Evolutionary conservation across 2,329 filamentous ascomycete species (phyloP).

Genomic region (Fusarium siculi): DNA sequence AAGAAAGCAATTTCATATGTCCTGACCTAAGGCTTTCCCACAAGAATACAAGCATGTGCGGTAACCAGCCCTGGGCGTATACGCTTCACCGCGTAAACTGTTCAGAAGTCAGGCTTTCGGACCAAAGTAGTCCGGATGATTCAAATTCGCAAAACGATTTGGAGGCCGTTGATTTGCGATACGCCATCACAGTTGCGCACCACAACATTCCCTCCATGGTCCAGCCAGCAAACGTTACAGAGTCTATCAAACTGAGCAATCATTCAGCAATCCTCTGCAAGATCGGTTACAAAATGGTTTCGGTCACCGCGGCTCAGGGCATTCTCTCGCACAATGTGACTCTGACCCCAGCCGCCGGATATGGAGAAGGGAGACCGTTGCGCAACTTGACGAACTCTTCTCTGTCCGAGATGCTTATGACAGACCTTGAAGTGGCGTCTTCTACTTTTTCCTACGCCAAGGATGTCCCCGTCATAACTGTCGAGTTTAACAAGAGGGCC

Average conservation of each 20-base stretch:
- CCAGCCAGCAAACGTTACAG: neutral
- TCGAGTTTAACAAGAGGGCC: fast-evolving
- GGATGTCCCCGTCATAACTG: fast-evolving
- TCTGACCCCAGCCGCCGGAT: fast-evolving
- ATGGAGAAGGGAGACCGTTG: fast-evolving
- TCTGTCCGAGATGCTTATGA: neutral
- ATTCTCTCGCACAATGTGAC: neutral
- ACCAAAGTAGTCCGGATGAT: too few relatives aligned
- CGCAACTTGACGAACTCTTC: fast-evolving
- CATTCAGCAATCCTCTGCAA: fast-evolving
- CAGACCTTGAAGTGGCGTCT: fast-evolving
- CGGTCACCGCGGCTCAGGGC: neutral
- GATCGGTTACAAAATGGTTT: neutral
- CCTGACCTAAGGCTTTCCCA: neutral
- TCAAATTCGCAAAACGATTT: too few relatives aligned
- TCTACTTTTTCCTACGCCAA: fast-evolving
- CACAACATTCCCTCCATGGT: neutral
- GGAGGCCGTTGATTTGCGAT: neutral
- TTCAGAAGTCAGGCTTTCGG: neutral
- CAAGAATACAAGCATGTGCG: neutral
- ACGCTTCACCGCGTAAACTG: neutral
- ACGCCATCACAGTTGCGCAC: neutral
- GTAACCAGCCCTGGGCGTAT: neutral
- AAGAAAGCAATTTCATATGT: neutral
- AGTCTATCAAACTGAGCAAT: fast-evolving